Conservation (phyloP, 2,329 filamentous ascomycete species). For the Exophiala xenobiotica region DNA sequence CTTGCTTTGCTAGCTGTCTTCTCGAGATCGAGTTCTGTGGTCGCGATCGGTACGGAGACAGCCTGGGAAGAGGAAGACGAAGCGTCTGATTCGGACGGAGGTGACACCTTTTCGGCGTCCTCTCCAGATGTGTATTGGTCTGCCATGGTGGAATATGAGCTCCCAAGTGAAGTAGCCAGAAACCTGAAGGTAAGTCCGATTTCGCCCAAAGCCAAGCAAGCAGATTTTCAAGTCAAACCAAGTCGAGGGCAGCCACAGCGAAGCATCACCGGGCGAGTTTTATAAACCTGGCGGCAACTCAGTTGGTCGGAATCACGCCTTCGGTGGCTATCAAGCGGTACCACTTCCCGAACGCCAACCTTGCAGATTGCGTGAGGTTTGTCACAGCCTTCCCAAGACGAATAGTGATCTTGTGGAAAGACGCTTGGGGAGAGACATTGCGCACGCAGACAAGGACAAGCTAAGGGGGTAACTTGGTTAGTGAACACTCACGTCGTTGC, state of each 20-base stretch:
- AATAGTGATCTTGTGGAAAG: neutral
- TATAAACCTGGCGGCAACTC: no score
- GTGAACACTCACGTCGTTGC: conserved; percentile 6
- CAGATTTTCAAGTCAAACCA: no score
- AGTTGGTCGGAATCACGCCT: no score
- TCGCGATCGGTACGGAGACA: conserved; percentile 7
- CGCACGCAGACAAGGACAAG: no score
- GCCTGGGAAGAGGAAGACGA: conserved; percentile 9
- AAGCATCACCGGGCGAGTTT: no score
- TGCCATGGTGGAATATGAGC: conserved; percentile 15
- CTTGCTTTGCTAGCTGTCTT: conserved; percentile 16
- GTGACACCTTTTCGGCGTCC: conserved; percentile 13
- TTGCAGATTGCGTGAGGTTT: neutral
- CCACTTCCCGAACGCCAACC: no score
- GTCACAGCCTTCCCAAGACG: neutral
- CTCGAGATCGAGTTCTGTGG: conserved; percentile 17
- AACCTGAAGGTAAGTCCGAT: no score
- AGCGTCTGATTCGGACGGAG: conserved; percentile 4
- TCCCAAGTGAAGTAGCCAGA: no score
- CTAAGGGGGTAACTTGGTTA: conserved; percentile 18
- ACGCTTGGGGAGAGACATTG: neutral
- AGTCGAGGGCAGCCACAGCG: no score
- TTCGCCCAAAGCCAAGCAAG: no score
- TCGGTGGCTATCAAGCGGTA: no score
- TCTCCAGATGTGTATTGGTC: neutral